phyloP scores from a whole-genome alignment of 1,139 yeast genomes.

The Pichia sp. region DNA sequence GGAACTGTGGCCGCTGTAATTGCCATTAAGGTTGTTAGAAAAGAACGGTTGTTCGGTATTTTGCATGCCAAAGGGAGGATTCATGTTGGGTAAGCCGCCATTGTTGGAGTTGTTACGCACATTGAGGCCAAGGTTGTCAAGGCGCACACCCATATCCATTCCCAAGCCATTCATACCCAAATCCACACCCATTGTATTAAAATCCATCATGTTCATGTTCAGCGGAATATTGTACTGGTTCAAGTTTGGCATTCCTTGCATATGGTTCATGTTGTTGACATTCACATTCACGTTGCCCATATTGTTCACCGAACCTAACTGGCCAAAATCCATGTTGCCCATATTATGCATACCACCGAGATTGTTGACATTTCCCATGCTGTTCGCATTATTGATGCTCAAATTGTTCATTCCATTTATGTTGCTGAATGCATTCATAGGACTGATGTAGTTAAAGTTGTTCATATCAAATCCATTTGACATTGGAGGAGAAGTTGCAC shows the following conservation, averaged over 20 bases:
- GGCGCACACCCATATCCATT: neutral
- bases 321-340: neutral
- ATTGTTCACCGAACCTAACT: neutral
- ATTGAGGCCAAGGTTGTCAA: neutral
- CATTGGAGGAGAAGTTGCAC: too few relatives aligned
- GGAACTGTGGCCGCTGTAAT: too few relatives aligned
- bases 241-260: neutral
- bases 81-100: too few relatives aligned
- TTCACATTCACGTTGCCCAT: conserved; percentile 1
- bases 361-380: neutral
- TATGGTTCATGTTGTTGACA: neutral
- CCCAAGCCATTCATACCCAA: neutral
- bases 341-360: neutral
- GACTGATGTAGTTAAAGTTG: neutral
- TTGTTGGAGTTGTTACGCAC: too few relatives aligned
- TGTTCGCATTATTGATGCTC: neutral
- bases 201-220: neutral
- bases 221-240: too few relatives aligned
- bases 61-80: neutral
- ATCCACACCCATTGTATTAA: too few relatives aligned
- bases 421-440: neutral
- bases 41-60: too few relatives aligned
- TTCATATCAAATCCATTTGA: too few relatives aligned
- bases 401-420: conserved; percentile 1
- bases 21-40: too few relatives aligned